phyloP scores from a whole-genome alignment of 352 stramenopile species.

The Phytophthora foliorum region DNA sequence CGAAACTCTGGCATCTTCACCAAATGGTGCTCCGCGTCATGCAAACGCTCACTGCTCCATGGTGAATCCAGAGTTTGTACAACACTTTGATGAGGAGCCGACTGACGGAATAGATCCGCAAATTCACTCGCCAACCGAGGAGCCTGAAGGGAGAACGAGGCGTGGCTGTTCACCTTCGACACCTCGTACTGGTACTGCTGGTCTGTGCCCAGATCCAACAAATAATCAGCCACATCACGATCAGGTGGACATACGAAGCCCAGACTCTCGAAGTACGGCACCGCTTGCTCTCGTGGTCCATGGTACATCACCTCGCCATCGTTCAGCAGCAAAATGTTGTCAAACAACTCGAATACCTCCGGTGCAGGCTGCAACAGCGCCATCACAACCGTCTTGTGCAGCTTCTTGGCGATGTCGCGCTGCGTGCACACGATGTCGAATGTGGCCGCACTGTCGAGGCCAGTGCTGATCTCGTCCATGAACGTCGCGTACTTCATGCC shows the following conservation, averaged over 20 bases:
- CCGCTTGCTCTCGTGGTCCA: slow-evolving; percentile 34
- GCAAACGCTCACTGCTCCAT: not conserved
- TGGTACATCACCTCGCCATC: slow-evolving; percentile 62
- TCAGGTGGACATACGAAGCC: slow-evolving; percentile 51
- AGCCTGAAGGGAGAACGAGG: too few species aligned
- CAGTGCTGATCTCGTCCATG: slow-evolving; percentile 92
- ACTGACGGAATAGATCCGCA: slow-evolving; percentile 19
- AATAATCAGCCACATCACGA: slow-evolving; percentile 46
- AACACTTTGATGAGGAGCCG: slow-evolving; percentile 27
- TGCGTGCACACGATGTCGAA: slow-evolving; percentile 85
- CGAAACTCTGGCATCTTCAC: slow-evolving; percentile 51
- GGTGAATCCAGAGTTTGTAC: slow-evolving; percentile 72
- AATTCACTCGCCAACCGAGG: slow-evolving; percentile 22
- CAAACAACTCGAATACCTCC: slow-evolving; percentile 93
- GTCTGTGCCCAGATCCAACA: slow-evolving; percentile 46
- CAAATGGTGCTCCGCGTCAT: slow-evolving; percentile 38
- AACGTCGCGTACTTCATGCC: slow-evolving; percentile 65
- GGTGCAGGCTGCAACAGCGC: slow-evolving; percentile 88
- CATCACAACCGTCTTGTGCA: slow-evolving; percentile 62
- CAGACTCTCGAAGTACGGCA: slow-evolving; percentile 54
- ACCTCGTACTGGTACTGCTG: slow-evolving; percentile 39
- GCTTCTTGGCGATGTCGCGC: slow-evolving; percentile 44
- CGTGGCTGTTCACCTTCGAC: not conserved
- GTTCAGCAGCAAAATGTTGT: slow-evolving; percentile 78
- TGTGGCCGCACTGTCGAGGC: slow-evolving; percentile 87